Base-by-base conservation (phyloP, 2,329 filamentous ascomycete species). In the Mariannaea elegans region DNA sequence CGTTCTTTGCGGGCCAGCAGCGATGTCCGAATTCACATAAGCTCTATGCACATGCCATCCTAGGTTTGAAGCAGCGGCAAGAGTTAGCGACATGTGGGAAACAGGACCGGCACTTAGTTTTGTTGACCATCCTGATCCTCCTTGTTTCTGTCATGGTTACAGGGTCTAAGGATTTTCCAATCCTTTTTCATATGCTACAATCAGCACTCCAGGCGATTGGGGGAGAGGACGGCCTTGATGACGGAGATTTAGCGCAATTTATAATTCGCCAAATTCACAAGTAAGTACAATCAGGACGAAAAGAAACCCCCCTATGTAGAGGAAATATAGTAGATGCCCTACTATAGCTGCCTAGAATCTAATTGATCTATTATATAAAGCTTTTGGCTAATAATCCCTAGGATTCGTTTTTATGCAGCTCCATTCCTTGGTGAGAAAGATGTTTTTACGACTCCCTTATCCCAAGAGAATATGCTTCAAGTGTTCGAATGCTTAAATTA, bases 81-180 rank as follows among this genome's bases (percentile, higher is more conserved):
- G 24, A 60, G 16, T 8, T 58, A 1, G 16, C 7, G 10, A 16
- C 14, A 5, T 56, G 14, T 13, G 41, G 64, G 39, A 4, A 14
- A 3, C 18, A 14, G 13, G 39, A 14, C 4, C 52, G 38, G 29
- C 36, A 63, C 16, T 52, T 31, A 2, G 55, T 63, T 7, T 42
- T 62, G 3, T 38, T 68, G 1, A 48, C 63, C 1, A 69, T 67
- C n/a, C 36, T 68, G 1, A 41, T 64, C 0, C 60, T 70, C 2
- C 36, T 69, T 1, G 64, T 64, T 1, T 46, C 49, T 0, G 57
- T 59, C 3, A 66, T 64, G 60, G 53, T 69, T 16, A 66, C 63
- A 12, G 66, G 60, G 4, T 47, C 39, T 6, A 38, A 56, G 2
- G 65, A 67, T 19, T 67, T 64, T n/a, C 64, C 61, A 1, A 51